Conservation (phyloP, 345 rosid genomes). For the Linum trigynum region DNA sequence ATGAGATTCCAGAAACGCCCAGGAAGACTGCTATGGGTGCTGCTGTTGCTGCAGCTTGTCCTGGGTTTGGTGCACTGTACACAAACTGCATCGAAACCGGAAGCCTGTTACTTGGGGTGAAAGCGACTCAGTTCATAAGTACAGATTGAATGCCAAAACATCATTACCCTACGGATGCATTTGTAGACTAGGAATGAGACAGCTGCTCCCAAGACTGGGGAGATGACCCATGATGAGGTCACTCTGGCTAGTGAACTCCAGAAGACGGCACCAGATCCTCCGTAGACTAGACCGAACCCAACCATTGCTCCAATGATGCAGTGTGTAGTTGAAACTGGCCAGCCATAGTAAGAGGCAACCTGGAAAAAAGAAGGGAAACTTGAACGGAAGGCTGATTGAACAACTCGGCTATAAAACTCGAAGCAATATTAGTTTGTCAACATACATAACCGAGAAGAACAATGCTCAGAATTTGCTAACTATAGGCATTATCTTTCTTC, state of each 20-base stretch:
- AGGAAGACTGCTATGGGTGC: slow-evolving; percentile 74
- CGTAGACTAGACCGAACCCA: slow-evolving; percentile 88
- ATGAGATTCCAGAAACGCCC: slow-evolving; percentile 78
- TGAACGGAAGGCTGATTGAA: neutral
- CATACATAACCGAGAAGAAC: too few relatives aligned
- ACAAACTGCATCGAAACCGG: slow-evolving; percentile 48
- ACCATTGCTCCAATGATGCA: slow-evolving; percentile 98
- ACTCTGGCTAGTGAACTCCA: slow-evolving; percentile 93
- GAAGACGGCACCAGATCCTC: slow-evolving; percentile 90
- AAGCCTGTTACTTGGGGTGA: slow-evolving; percentile 8
- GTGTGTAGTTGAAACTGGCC: slow-evolving; percentile 98
- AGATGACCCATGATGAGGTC: slow-evolving; percentile 88
- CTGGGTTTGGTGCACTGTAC: slow-evolving; percentile 93
- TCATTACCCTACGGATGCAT: slow-evolving; percentile 79
- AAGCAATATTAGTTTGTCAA: too few relatives aligned
- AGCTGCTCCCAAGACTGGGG: slow-evolving; percentile 76
- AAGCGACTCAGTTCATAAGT: neutral
- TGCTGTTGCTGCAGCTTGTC: slow-evolving; percentile 81
- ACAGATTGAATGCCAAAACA: too few relatives aligned
- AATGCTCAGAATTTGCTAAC: too few relatives aligned
- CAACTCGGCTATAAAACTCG: too few relatives aligned
- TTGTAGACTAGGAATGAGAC: slow-evolving; percentile 86
- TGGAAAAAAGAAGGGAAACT: slow-evolving; percentile 15
- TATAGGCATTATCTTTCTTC: too few relatives aligned
- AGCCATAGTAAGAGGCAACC: slow-evolving; percentile 89